Evolutionary conservation across 768 basidiomycete genomes (phyloP).

Genomic region (Phylloporus arenicola): DNA sequence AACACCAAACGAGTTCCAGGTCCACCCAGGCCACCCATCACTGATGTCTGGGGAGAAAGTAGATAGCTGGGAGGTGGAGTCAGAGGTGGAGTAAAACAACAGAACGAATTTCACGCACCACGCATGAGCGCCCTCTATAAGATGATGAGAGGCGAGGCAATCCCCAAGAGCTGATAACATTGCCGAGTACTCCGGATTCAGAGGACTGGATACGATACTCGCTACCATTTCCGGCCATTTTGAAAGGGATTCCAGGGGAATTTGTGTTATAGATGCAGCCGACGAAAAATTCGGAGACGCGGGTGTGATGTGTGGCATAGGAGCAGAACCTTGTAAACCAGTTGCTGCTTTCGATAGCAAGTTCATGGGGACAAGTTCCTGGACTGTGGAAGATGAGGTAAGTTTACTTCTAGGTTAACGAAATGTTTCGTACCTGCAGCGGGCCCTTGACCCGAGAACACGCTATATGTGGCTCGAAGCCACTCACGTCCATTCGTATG

Average conservation of each 20-base stretch:
- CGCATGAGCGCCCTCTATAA: constrained; percentile 82
- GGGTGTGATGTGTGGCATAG: constrained; percentile 44
- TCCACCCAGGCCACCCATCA: constrained; percentile 64
- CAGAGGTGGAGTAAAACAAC: not conserved
- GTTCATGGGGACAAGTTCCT: constrained; percentile 63
- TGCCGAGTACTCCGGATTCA: constrained; percentile 60
- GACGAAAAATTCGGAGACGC: constrained; percentile 59
- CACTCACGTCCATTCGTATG: constrained; percentile 57
- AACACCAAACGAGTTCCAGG: constrained; percentile 65
- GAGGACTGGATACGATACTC: constrained; percentile 73
- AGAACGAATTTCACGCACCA: constrained; percentile 51
- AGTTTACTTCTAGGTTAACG: not conserved
- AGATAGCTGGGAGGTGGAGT: constrained; percentile 56
- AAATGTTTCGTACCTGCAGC: constrained; percentile 48
- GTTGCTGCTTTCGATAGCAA: constrained; percentile 39
- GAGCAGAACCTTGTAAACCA: constrained; percentile 36
- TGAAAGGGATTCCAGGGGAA: constrained; percentile 59
- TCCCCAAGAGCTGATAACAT: constrained; percentile 84
- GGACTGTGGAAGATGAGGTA: constrained; percentile 42
- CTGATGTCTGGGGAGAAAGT: constrained; percentile 76
- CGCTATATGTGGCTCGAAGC: constrained; percentile 74
- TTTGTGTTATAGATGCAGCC: constrained; percentile 35
- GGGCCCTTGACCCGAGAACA: constrained; percentile 80
- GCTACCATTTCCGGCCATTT: constrained; percentile 86
- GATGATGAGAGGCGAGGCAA: constrained; percentile 62